phyloP scores from a whole-genome alignment of 2,329 filamentous ascomycete genomes.

The Aureobasidium mangrovei region DNA sequence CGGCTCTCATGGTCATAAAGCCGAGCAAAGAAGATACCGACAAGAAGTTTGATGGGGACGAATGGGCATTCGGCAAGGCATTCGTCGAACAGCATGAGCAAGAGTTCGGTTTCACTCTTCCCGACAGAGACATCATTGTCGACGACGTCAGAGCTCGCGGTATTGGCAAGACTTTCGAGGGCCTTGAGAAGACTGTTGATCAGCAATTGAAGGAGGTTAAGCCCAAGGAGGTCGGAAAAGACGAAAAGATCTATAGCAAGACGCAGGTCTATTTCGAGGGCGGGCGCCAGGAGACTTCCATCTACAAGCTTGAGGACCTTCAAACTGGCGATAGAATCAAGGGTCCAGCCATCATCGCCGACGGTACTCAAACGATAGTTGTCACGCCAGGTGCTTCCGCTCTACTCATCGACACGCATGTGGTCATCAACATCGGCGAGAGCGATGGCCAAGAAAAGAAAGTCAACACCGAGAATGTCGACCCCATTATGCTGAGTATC shows the following conservation, averaged over 20 bases:
- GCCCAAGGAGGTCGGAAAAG: constrained; percentile 46
- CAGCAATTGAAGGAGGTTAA: constrained; percentile 67
- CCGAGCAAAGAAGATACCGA: constrained; percentile 55
- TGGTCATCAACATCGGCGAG: constrained; percentile 74
- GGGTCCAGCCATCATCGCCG: constrained; percentile 79
- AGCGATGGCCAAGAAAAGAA: constrained; percentile 39
- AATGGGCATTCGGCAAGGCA: constrained; percentile 75
- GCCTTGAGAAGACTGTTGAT: constrained; percentile 72
- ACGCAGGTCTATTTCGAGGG: constrained; percentile 77
- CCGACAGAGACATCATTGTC: constrained; percentile 77
- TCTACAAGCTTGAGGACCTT: constrained; percentile 74
- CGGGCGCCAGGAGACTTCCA: constrained; percentile 65
- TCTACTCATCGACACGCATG: constrained; percentile 72
- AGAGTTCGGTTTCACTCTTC: constrained; percentile 85
- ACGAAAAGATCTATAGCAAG: constrained; percentile 56
- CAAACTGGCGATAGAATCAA: constrained; percentile 61
- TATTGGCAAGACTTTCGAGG: constrained; percentile 79
- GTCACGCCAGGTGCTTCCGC: constrained; percentile 72
- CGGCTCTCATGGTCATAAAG: constrained; percentile 79
- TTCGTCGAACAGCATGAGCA: constrained; percentile 84
- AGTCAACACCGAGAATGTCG: constrained; percentile 49
- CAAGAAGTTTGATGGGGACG: constrained; percentile 52
- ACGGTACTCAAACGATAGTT: constrained; percentile 74
- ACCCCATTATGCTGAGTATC: constrained; percentile 69
- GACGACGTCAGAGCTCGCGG: constrained; percentile 83